A percentile compares a stretch with the other conserved stretches of the same genome.
Evolutionary conservation across 2,329 filamentous ascomycete genomes (phyloP).

Genomic region (Zymoseptoria tritici): DNA sequence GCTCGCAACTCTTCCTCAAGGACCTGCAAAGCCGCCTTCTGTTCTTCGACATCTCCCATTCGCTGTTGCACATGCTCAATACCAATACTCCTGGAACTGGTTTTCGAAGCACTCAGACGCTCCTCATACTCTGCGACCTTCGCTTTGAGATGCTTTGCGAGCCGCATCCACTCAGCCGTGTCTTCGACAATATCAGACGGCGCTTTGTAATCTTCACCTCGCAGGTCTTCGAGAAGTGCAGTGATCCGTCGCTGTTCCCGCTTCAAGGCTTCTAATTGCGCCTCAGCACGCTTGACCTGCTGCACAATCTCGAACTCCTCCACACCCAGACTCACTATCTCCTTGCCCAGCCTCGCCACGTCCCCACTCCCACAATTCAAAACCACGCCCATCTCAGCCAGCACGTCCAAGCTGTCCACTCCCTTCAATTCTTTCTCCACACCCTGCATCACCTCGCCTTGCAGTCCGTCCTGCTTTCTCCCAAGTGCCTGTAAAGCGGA

Average conservation of each 20-base stretch:
- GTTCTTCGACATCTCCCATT: slow-evolving; percentile 50
- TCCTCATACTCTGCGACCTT: slow-evolving; percentile 60
- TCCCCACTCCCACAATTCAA: slow-evolving; percentile 28
- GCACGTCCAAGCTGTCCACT: slow-evolving; percentile 23
- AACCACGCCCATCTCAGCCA: slow-evolving; percentile 32
- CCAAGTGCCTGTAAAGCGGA: slow-evolving; percentile 50
- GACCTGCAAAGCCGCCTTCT: slow-evolving; percentile 52
- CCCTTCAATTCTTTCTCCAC: slow-evolving; percentile 22
- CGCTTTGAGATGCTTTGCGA: slow-evolving; percentile 57
- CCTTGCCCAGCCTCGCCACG: slow-evolving; percentile 20
- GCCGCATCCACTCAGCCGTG: slow-evolving; percentile 67
- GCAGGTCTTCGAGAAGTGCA: slow-evolving; percentile 17
- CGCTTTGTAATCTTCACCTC: slow-evolving; percentile 32
- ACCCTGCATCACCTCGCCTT: slow-evolving; percentile 14
- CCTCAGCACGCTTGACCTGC: slow-evolving; percentile 19
- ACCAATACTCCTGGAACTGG: slow-evolving; percentile 33
- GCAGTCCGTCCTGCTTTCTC: slow-evolving; percentile 10
- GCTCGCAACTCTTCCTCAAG: slow-evolving; percentile 56
- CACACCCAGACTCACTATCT: slow-evolving; percentile 11
- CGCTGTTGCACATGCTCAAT: slow-evolving; percentile 53
- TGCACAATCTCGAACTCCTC: slow-evolving; percentile 23
- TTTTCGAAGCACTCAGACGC: slow-evolving; percentile 25
- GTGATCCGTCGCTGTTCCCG: slow-evolving; percentile 18
- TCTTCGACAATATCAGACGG: slow-evolving; percentile 55
- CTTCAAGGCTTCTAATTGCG: slow-evolving; percentile 21